Base-by-base conservation (phyloP, 208 protist species). In the Acanthamoeba healyi region DNA sequence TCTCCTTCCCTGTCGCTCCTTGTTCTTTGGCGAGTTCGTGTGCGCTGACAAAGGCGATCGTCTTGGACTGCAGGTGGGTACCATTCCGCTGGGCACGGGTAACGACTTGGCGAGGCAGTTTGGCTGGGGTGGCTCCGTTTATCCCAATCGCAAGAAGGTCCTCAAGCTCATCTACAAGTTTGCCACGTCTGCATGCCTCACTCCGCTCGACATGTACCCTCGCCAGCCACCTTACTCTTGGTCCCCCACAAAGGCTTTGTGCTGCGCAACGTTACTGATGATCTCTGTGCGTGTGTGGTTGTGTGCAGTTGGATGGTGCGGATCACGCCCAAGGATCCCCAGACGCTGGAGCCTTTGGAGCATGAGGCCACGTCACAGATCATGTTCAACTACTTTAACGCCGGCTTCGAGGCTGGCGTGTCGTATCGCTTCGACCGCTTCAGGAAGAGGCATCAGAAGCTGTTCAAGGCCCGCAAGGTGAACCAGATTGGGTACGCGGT, bases 361-460 rank as follows among this genome's bases (percentile, higher is more conserved):
- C 6, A 51, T 5, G 79, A 88, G 22, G 4, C 79, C 44, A 88
- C 42, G 22, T 65, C 79, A 29, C 79, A 88, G 42, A 63, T 88
- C 79, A 88, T 88, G 79, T 88, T 88, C 79, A 88, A 88, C 79
- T 88, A 88, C 36, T 88, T 88, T 44, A 88, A 88, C 44, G 49
- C 79, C 29, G 79, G 79, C 2, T 88, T 88, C 36, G 79, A 88
- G 26, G 79, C 79, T 3, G 51, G 51, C n/a, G 79, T 88, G 32
- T 88, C 79, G 2, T 88, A 61, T 22, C 79, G 79, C n/a, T 88
- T 88, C 36, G 79, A 88, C 29, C 79, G 79, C 6, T 54, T 63
- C 42, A 1, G 79, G 22, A 88, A 88, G 29, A 54, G 79, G 32
- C 51, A 88, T 22, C 79, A 54, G 32, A 88, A 61, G 46, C 29